Evolutionary conservation across 805 yeast species (phyloP), one percentile per base, ranked within the genome.

Genomic region (Spathaspora sp.): DNA sequence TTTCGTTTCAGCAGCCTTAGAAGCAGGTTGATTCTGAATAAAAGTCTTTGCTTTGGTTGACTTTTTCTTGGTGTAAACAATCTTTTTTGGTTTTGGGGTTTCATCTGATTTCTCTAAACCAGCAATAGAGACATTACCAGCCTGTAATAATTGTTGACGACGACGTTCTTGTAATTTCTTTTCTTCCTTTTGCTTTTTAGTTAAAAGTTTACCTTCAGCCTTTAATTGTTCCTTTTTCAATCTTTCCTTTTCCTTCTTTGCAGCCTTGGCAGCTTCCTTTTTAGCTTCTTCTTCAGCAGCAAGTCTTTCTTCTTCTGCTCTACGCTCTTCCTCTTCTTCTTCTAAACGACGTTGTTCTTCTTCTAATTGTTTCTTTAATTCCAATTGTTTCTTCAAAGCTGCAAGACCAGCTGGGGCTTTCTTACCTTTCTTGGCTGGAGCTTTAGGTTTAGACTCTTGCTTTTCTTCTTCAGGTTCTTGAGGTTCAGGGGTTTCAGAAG

Each of bases 181-280:
- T 67, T 91, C 96, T 70, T 91, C 97, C 72, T 88, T 90, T 78
- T 94, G 99, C 67, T 92, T 93, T 76, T 89, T 94, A 53, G 97
- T 88, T 65, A 94, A 74, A 50, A 86, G 83, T 67, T 94, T 94
- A 64, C 99, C 99, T 72, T 93, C 97, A 35, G 97, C 94, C 73
- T 83, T 89, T 68, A 94, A 82, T 73, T 89, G 93, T 63, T 94
- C 99, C 59, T 82, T 86, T 77, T 87, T 91, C 53, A 80, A 79
- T 72, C 80, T 87, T 63, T 93, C 97, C 67, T 83, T 88, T 70
- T 94, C 99, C 63, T 85, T 89, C 81, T 88, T 93, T 11, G 76
- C 78, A 40, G 73, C 79, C 60, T 71, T 76, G 51, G 78, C 81
- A 39, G 81, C 83, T 59, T 81, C 92, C 56, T 76, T 76, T 50